phyloP scores from a whole-genome alignment of 768 basidiomycete genomes.

The Tulasnella sp. region DNA sequence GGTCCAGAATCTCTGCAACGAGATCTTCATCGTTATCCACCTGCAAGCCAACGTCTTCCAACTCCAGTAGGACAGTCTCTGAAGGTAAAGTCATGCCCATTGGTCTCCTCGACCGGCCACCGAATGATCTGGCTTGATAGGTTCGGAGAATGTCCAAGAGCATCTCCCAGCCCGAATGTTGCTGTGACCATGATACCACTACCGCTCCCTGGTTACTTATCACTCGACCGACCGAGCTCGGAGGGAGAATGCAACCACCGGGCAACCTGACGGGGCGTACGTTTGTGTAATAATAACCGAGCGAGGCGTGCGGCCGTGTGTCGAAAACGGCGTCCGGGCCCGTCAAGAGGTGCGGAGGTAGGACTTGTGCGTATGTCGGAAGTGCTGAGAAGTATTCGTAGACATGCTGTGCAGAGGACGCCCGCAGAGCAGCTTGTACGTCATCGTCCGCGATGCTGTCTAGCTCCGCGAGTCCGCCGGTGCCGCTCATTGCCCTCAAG shows the following conservation, averaged over 20 bases:
- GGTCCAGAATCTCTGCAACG: constrained; percentile 71
- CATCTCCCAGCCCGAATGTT: constrained; percentile 82
- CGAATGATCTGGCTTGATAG: constrained; percentile 45
- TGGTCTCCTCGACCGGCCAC: constrained; percentile 7
- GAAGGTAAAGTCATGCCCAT: neutral
- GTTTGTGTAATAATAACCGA: constrained; percentile 51
- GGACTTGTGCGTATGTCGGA: constrained; percentile 68
- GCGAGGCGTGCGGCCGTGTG: constrained; percentile 21
- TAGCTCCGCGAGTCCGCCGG: constrained; percentile 61
- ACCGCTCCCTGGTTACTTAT: constrained; percentile 61
- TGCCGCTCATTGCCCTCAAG: constrained; percentile 70
- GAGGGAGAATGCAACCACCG: constrained; percentile 68
- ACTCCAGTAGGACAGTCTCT: constrained; percentile 39
- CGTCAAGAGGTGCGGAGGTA: constrained; percentile 58
- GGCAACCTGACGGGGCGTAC: constrained; percentile 65
- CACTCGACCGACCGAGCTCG: constrained; percentile 62
- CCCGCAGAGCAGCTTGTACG: constrained; percentile 46
- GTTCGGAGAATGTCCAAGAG: constrained; percentile 76
- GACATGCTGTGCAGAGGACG: constrained; percentile 63
- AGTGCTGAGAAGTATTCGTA: constrained; percentile 73
- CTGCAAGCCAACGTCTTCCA: constrained; percentile 74
- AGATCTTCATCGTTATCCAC: constrained; percentile 59
- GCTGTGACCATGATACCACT: constrained; percentile 74
- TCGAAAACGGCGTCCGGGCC: constrained; percentile 55
- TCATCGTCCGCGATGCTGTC: constrained; percentile 24